A percentile compares a stretch with the other conserved stretches of the same genome.
Evolutionary conservation across 2,329 filamentous ascomycete genomes (phyloP).

Genomic region (Colletotrichum tofieldiae): DNA sequence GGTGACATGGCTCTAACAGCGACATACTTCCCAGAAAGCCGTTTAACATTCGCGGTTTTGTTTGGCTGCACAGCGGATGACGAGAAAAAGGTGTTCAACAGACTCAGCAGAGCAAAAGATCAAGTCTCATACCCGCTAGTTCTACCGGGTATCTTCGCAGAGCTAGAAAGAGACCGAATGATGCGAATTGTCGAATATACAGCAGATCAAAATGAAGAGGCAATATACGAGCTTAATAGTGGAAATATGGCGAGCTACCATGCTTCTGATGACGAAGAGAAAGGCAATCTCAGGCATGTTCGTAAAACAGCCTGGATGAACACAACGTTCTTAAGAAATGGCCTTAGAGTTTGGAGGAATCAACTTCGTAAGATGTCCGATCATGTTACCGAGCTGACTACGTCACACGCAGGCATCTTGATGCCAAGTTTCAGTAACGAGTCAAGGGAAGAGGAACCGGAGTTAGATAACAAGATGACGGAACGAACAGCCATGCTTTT

Average conservation of each 20-base stretch:
- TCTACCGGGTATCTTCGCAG: conserved; percentile 50
- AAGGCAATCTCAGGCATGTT: conserved; percentile 19
- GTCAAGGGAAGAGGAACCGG: background rate
- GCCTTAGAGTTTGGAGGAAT: conserved; percentile 47
- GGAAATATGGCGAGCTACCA: background rate
- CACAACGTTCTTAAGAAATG: conserved; percentile 47
- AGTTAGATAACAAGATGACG: background rate
- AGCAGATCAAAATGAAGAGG: conserved; percentile 46
- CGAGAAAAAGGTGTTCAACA: background rate
- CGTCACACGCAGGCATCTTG: background rate
- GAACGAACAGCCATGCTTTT: conserved; percentile 40
- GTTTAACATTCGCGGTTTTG: background rate
- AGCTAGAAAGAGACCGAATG: conserved; percentile 50
- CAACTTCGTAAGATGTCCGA: conserved; percentile 47
- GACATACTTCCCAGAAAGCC: conserved; percentile 7
- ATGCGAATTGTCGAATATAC: conserved; percentile 3
- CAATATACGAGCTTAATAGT: conserved; percentile 45
- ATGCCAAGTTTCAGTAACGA: background rate
- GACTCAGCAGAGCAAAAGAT: background rate
- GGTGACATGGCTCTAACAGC: conserved; percentile 7
- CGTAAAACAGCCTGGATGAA: conserved; percentile 46
- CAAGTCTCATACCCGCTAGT: conserved; percentile 48
- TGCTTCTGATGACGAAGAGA: background rate
- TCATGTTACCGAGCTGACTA: conserved; percentile 37
- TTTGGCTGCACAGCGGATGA: conserved; percentile 1